phyloP scores from a whole-genome alignment of 441 rosid species.

The Erysimum pusillum region DNA sequence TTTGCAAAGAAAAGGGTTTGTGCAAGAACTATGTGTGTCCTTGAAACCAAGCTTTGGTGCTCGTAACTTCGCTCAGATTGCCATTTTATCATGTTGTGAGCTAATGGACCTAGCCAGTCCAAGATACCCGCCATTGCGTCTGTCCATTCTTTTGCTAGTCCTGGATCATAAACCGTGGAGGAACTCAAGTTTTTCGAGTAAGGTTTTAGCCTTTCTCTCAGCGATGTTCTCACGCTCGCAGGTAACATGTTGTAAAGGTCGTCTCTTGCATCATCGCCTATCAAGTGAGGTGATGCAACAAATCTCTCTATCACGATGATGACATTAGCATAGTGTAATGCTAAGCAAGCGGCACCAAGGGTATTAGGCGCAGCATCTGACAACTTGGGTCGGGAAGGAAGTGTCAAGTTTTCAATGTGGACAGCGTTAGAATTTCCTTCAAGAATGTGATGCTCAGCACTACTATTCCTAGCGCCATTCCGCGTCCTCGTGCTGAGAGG shows the following conservation, averaged over 20 bases:
- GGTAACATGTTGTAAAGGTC: conserved; percentile 96
- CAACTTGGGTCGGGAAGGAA: conserved; percentile 57
- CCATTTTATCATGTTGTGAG: conserved; percentile 98
- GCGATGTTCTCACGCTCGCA: conserved; percentile 70
- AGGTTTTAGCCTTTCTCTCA: conserved; percentile 81
- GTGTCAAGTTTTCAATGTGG: conserved; percentile 47
- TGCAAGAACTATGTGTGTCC: conserved; percentile 83
- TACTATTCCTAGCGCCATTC: conserved; percentile 54
- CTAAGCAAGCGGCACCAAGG: conserved; percentile 89
- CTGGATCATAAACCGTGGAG: conserved; percentile 60
- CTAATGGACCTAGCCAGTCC: conserved; percentile 96
- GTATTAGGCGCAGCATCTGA: conserved; percentile 78
- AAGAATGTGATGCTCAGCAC: conserved; percentile 45
- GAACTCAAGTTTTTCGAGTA: conserved; percentile 72
- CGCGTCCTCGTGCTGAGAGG: conserved; percentile 53
- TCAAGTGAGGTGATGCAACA: conserved; percentile 89
- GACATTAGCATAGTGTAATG: conserved; percentile 94
- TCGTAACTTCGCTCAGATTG: conserved; percentile 95
- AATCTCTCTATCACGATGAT: conserved; percentile 92
- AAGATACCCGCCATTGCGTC: conserved; percentile 77
- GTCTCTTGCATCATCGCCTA: conserved; percentile 93
- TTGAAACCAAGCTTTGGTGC: conserved; percentile 85
- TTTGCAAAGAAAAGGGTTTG: conserved; percentile 96
- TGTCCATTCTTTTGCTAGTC: conserved; percentile 89
- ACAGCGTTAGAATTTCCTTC: conserved; percentile 37